These are phyloP conservation scores for Fragaria nilgerrensis DNA, from an alignment of 306 rosid genomes.

Conservation along the genomic window DNA sequence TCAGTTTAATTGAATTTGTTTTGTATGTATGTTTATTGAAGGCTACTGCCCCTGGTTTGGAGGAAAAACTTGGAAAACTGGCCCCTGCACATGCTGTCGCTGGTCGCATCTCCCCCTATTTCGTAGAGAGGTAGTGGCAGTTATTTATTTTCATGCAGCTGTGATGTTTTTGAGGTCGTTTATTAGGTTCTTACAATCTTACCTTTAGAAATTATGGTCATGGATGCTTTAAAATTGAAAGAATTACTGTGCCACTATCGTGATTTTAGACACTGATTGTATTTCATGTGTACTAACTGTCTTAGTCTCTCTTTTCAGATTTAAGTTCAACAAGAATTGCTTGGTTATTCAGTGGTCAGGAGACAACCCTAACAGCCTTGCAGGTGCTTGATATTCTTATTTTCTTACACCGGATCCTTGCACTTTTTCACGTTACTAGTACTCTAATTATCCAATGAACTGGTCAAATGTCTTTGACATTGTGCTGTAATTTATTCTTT, in stretches of 20 bases:
- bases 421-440: neutral
- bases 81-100: constrained; percentile 90
- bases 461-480: neutral
- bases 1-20: constrained; percentile 6
- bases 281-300: neutral
- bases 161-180: neutral
- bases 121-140: constrained; percentile 61
- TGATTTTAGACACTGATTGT: neutral
- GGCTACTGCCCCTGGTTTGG: constrained; percentile 86
- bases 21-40: constrained; percentile 27
- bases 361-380: constrained; percentile 96
- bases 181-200: neutral
- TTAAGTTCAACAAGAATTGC: constrained; percentile 66
- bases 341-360: constrained; percentile 91
- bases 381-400: constrained; percentile 56
- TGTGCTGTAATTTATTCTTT: neutral
- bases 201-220: neutral
- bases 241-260: neutral
- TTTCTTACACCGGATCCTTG: neutral
- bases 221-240: neutral
- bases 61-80: constrained; percentile 74
- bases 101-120: constrained; percentile 73
- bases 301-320: constrained; percentile 41
- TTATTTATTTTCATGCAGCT: neutral
- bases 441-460: neutral